A percentile compares a stretch with the other conserved stretches of the same genome.
Conservation (phyloP, 495 filamentous ascomycete genomes). For the Penicillium salamii region DNA sequence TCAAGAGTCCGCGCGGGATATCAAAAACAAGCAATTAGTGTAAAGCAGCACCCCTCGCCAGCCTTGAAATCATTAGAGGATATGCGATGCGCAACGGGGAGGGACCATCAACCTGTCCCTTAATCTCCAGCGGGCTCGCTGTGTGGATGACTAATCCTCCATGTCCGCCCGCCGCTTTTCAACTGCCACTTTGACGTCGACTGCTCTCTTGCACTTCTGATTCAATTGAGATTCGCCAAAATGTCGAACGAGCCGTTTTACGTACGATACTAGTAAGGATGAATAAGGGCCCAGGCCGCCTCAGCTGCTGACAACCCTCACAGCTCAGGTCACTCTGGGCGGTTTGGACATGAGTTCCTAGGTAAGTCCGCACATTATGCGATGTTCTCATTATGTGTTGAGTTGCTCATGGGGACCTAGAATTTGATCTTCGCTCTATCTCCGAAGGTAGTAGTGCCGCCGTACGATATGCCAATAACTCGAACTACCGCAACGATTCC, state of each 20-base stretch:
- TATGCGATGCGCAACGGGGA: constrained; percentile 30
- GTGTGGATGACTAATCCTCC: constrained; percentile 55
- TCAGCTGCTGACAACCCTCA: constrained; percentile 47
- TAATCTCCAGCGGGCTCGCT: constrained; percentile 41
- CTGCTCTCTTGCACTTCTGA: constrained; percentile 1
- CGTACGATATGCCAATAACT: constrained; percentile 98
- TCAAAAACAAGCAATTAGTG: constrained; percentile 29
- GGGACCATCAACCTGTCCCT: constrained; percentile 43
- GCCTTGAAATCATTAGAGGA: constrained; percentile 39
- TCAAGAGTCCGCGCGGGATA: constrained; percentile 13
- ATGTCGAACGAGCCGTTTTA: constrained; percentile 84
- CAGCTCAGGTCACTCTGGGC: constrained; percentile 95
- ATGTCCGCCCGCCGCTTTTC: constrained; percentile 28
- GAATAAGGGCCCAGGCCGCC: constrained; percentile 37
- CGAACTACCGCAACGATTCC: constrained; percentile 98
- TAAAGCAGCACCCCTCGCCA: constrained; percentile 44
- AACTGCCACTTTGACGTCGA: constrained; percentile 22
- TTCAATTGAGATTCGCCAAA: constrained; percentile 6
- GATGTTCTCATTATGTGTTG: background rate
- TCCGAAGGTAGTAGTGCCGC: constrained; percentile 94
- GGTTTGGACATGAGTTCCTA: constrained; percentile 97
- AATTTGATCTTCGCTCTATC: constrained; percentile 94
- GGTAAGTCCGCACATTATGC: constrained; percentile 51
- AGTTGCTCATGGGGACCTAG: constrained; percentile 49
- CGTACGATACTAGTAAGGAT: constrained; percentile 87